phyloP scores from a whole-genome alignment of 1,284 basidiomycete genomes.

The Cutaneotrichosporon spelunceum region DNA sequence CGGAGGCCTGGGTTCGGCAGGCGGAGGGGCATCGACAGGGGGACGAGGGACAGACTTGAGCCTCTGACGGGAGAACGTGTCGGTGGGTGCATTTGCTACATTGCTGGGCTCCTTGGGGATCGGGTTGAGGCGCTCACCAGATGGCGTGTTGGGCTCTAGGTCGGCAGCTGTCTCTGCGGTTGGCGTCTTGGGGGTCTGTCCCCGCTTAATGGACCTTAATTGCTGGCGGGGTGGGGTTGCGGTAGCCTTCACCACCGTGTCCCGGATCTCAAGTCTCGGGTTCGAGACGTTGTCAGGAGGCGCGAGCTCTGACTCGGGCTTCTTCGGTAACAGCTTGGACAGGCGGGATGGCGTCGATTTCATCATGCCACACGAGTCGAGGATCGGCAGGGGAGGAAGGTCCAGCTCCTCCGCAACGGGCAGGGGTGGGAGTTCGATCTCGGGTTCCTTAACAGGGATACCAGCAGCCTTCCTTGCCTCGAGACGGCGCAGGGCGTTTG shows the following conservation, averaged over 20 bases:
- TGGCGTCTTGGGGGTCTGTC: not conserved
- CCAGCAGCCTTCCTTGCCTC: conserved; percentile 41
- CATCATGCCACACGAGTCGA: not conserved
- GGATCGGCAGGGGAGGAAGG: conserved; percentile 1
- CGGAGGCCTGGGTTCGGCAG: not conserved
- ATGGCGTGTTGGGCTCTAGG: conserved; percentile 2
- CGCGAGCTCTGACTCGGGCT: not conserved
- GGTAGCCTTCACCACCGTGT: not conserved
- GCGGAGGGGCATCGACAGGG: not conserved
- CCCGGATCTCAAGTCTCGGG: not conserved
- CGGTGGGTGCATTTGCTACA: conserved; percentile 2
- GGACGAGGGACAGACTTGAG: conserved; percentile 5
- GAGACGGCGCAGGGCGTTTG: conserved; percentile 42
- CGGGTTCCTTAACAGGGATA: conserved; percentile 13
- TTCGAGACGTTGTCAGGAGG: not conserved
- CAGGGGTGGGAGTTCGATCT: conserved; percentile 18
- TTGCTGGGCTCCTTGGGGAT: not conserved
- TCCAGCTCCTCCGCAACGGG: conserved; percentile 10
- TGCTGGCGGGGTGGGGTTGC: not conserved
- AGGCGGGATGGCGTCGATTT: conserved; percentile 4
- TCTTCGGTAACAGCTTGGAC: conserved; percentile 8
- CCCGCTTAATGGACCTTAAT: not conserved
- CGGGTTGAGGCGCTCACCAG: conserved; percentile 4
- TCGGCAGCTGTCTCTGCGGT: not conserved
- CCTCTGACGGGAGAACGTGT: not conserved